Evolutionary conservation across 331 rosid genomes (phyloP), one percentile per base, ranked within the genome.

Genomic region (Malus hybrid): DNA sequence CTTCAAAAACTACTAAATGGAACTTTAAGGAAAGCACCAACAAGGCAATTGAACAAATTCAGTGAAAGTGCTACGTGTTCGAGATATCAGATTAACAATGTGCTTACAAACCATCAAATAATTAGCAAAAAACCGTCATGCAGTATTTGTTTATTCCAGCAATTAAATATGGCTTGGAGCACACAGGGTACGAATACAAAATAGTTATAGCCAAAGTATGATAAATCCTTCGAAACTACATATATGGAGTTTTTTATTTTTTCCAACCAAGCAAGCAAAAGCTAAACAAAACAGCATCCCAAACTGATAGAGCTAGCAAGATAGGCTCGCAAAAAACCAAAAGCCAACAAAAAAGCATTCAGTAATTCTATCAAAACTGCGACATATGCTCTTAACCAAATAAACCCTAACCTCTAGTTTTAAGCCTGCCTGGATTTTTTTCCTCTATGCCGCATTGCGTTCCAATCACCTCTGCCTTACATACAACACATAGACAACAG

Each of bases 341-440:
- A 67, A 33, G 44, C 90, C 90, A 79, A 70, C 74, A 18, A 79
- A 70, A 77, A 65, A 72, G 24, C 24, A 79, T 71, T 52, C 54
- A n/a, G 56, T 60, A 76, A 5, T 57, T 80, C 84, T 74, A 82
- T 76, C 97, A 91, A 94, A 93, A 94, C 65, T 88, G 91, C 81
- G 85, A 80, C 79, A 80, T 70, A 24, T 24, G 73, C 64, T 75
- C 68, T 67, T 57, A 59, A 77, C 48, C 46, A 36, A 74, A 52
- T 52, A 78, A 75, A 73, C 83, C 39, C 86, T 82, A 85, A 87
- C 91, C 89, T 86, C 88, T 77, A 86, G 62, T 65, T 31, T 79
- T 70, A 84, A 56, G 72, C 70, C 82, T 69, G 8, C 81, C 67
- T 28, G 50, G 74, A 62, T 44, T 56, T 76, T 46, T 48, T 33